These are phyloP conservation scores for Paspalum notatum DNA, from an alignment of 176 grass and related monocot species.

Conservation along the genomic window DNA sequence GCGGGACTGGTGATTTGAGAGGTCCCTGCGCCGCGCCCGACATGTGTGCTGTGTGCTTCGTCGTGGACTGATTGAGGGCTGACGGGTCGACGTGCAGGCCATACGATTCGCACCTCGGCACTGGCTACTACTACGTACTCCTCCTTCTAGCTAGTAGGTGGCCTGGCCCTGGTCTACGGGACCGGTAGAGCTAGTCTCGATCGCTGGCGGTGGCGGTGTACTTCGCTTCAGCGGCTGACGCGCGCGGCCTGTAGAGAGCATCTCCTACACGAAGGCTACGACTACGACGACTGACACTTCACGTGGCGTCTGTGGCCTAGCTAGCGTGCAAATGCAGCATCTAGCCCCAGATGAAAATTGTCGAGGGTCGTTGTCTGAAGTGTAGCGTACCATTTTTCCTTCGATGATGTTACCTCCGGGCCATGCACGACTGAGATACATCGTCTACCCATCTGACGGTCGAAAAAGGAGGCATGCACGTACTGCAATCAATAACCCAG, in stretches of 20 bases:
- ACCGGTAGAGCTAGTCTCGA: not conserved
- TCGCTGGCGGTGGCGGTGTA: not conserved
- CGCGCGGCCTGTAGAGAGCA: not conserved
- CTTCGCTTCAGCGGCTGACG: not conserved
- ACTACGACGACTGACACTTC: no score
- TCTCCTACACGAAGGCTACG: no score
- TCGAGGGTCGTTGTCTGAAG: no score
- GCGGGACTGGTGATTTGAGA: not conserved
- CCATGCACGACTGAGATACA: no score
- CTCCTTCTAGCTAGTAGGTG: not conserved
- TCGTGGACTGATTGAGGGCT: not conserved
- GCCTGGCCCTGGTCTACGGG: constrained; percentile 2
- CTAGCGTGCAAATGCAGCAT: no score
- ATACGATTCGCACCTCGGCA: no score
- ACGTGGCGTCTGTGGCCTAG: no score
- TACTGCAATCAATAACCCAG: not conserved
- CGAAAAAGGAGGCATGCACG: not conserved
- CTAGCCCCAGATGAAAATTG: no score
- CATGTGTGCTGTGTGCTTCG: not conserved
- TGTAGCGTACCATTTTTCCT: no score
- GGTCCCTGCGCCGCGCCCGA: constrained; percentile 7
- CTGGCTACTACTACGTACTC: no score
- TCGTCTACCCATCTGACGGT: not conserved
- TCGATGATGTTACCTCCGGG: no score
- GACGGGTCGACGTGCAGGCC: not conserved